Percentiles rank a stretch among this genome's conserved stretches.
Conservation (phyloP, 192 early-diverging fungal genomes). For the Phycomyces nitens region DNA sequence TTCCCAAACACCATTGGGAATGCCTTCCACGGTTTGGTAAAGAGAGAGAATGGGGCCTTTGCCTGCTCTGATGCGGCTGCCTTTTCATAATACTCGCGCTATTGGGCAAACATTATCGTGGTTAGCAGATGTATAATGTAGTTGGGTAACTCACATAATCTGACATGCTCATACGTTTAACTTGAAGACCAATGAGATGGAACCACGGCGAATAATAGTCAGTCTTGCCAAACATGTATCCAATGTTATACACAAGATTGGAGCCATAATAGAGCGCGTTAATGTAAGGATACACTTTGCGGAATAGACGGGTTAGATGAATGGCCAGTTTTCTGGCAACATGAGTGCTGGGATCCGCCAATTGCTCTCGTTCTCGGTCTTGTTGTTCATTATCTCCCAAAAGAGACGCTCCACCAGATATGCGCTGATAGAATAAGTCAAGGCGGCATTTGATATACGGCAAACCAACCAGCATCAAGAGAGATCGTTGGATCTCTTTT, state of each 20-base stretch:
- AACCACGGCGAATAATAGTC: slow-evolving; percentile 82
- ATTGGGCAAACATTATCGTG: background rate
- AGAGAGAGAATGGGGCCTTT: slow-evolving; percentile 5
- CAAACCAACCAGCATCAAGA: slow-evolving; percentile 65
- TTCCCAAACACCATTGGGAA: slow-evolving; percentile 41
- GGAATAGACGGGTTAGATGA: slow-evolving; percentile 42
- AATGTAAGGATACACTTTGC: slow-evolving; percentile 65
- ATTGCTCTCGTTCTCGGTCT: slow-evolving; percentile 29
- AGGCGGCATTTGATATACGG: slow-evolving; percentile 74
- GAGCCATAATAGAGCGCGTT: slow-evolving; percentile 69
- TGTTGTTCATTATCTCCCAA: slow-evolving; percentile 56
- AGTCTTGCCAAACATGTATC: slow-evolving; percentile 84
- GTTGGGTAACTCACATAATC: slow-evolving; percentile 68
- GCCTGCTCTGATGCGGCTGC: background rate
- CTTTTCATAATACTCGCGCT: slow-evolving; percentile 27
- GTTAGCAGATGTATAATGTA: background rate
- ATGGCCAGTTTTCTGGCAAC: slow-evolving; percentile 13
- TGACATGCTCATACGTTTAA: slow-evolving; percentile 73
- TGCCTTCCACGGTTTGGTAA: slow-evolving; percentile 13
- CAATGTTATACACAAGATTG: slow-evolving; percentile 65
- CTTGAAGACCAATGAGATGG: slow-evolving; percentile 70
- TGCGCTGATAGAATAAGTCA: slow-evolving; percentile 68
- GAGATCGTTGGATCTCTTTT: slow-evolving; percentile 56
- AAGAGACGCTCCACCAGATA: slow-evolving; percentile 61
- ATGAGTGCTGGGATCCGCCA: slow-evolving; percentile 4